These are phyloP conservation scores for Agrostemma githago DNA, from an alignment of 148 eudicot genomes.

Conservation along the genomic window DNA sequence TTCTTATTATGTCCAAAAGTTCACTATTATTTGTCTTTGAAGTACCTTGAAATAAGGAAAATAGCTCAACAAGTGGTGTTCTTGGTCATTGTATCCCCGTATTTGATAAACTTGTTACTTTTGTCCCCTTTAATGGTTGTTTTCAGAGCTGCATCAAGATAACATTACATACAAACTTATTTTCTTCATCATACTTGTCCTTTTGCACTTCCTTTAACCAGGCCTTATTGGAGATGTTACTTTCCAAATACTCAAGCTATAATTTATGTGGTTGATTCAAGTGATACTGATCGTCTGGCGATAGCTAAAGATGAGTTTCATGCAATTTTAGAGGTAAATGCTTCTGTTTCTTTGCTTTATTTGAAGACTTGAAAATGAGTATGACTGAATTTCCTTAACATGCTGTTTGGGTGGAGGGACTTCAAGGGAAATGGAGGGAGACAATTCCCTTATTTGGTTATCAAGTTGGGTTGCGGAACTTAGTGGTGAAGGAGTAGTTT, in stretches of 20 bases:
- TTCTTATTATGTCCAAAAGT: too few species aligned
- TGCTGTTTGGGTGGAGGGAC: background rate
- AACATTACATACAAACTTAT: background rate
- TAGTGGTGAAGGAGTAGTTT: background rate
- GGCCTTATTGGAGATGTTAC: constrained; percentile 99
- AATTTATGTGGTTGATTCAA: constrained; percentile 96
- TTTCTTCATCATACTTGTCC: constrained; percentile 9
- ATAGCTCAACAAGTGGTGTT: background rate
- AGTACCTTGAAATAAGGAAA: background rate
- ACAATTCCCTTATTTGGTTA: background rate
- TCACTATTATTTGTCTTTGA: background rate
- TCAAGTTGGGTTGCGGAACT: background rate
- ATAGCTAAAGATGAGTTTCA: constrained; percentile 98
- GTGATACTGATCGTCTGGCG: constrained; percentile 92
- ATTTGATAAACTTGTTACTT: background rate
- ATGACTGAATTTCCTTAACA: background rate
- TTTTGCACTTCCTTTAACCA: constrained; percentile 13
- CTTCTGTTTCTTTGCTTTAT: constrained; percentile 12
- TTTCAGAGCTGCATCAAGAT: background rate
- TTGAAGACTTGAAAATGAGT: background rate
- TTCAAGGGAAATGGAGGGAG: background rate
- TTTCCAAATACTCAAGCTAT: constrained; percentile 99
- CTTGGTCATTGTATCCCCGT: background rate
- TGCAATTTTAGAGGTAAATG: constrained; percentile 79
- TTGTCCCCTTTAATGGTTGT: background rate